Base-by-base conservation (phyloP, 129 eudicot genomes). In the Solidago caesia region DNA sequence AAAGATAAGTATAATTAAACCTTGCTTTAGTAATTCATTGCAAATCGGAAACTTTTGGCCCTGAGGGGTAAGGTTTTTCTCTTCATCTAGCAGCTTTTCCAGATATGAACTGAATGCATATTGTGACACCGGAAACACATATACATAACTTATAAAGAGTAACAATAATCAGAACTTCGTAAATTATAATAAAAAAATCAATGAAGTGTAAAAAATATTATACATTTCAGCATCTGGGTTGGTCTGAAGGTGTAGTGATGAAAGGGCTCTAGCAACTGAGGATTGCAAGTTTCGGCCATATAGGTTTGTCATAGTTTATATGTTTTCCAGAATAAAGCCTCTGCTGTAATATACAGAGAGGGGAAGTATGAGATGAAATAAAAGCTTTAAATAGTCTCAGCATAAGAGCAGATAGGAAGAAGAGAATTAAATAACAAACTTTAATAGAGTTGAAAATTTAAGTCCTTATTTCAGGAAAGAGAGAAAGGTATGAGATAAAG, bases 1-100 rank as follows among this genome's bases (percentile, higher is more conserved):
- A n/a, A 56, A 42, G 0, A 27, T 70, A 71, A 53, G 21, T 66
- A 26, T 56, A 63, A 63, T 46, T 39, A 60, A 70, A 87, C 96
- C 96, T 90, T 90, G 93, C 82, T 85, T 82, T 68, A 87, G 74
- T 73, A 90, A 85, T 39, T 87, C 67, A 83, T 84, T 80, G 85
- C 96, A 90, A 14, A 90, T 75, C 8, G 96, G 96, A 58, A 90
- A 85, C 43, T 70, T 81, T 59, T 83, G 89, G 78, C 78, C 56
- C 59, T 83, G 82, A 16, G 83, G 87, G 43, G 74, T 86, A 56
- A 90, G 84, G 75, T 80, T 90, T 73, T 87, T 86, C 57, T 82
- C 80, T 78, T 90, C 96, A 49, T 87, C 86, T 42, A 87, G 74
- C 74, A 90, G 82, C 81, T 80, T 89, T 64, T 85, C 70, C 87